phyloP scores from a whole-genome alignment of 2,329 filamentous ascomycete species.

The Pseudogymnoascus sp. region DNA sequence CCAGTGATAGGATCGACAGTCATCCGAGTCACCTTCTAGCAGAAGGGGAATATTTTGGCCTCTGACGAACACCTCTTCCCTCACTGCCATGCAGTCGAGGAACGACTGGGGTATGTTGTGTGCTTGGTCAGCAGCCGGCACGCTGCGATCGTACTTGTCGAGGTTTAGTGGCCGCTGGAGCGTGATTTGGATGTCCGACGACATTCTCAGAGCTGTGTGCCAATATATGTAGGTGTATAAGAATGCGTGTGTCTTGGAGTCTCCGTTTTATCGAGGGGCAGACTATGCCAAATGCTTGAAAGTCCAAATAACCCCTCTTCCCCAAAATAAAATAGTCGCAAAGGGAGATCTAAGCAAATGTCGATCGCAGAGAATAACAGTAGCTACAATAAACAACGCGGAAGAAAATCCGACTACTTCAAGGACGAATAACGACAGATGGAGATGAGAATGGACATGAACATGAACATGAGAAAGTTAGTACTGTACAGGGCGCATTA shows the following conservation, averaged over 20 bases:
- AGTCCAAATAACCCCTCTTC: background rate
- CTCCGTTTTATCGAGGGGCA: background rate
- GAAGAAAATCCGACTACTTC: background rate
- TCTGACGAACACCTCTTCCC: slow-evolving; percentile 50
- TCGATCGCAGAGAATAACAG: background rate
- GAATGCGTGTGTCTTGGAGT: background rate
- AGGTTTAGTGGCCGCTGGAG: slow-evolving; percentile 38
- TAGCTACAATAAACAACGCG: background rate
- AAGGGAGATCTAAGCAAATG: background rate
- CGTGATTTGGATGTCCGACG: background rate
- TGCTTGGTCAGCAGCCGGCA: slow-evolving; percentile 37
- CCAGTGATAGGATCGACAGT: slow-evolving; percentile 75
- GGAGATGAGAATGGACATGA: background rate
- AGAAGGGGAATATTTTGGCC: slow-evolving; percentile 52
- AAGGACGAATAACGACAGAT: background rate
- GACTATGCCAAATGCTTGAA: background rate
- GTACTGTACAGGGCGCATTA: background rate
- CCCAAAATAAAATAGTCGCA: background rate
- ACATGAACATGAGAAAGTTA: background rate
- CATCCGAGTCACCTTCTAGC: slow-evolving; percentile 73
- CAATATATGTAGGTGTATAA: background rate
- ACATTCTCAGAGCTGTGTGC: background rate
- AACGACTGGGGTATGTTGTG: slow-evolving; percentile 45
- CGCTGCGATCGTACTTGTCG: slow-evolving; percentile 37
- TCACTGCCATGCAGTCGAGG: slow-evolving; percentile 54